phyloP scores from a whole-genome alignment of 164 flowering plant species.

The Platanus orientalis region DNA sequence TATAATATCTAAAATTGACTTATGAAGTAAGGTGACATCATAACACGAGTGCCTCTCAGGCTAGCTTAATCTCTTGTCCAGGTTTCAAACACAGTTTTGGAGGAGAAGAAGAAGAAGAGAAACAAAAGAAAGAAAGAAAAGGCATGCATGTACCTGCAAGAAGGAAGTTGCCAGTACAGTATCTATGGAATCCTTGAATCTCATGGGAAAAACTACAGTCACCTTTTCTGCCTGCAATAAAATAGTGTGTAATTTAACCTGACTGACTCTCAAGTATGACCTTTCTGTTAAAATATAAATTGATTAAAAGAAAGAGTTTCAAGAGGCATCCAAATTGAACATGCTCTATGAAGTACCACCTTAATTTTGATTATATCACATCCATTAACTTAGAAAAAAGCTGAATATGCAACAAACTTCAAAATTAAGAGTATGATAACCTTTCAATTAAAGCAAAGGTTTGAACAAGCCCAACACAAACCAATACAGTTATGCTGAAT shows the following conservation, averaged over 20 bases:
- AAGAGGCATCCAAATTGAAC: not conserved
- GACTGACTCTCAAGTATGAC: not conserved
- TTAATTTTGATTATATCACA: not conserved
- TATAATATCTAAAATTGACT: too few species aligned
- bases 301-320: not conserved
- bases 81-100: not conserved
- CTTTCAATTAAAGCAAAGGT: not conserved
- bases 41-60: too few species aligned
- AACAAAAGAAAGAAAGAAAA: not conserved
- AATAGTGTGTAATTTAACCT: not conserved
- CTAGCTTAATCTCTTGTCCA: too few species aligned
- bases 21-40: too few species aligned
- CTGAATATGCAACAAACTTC: not conserved
- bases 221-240: conserved; percentile 79
- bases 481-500: not conserved
- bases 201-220: conserved; percentile 86
- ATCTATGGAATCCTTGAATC: conserved; percentile 83
- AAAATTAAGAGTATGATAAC: not conserved
- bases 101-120: not conserved
- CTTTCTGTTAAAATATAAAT: not conserved
- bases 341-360: not conserved
- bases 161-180: conserved; percentile 89
- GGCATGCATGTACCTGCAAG: conserved; percentile 59
- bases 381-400: not conserved
- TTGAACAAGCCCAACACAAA: not conserved